These are phyloP conservation scores for Solanum pennellii DNA, from an alignment of 257 asterid genomes.

Conservation along the genomic window DNA sequence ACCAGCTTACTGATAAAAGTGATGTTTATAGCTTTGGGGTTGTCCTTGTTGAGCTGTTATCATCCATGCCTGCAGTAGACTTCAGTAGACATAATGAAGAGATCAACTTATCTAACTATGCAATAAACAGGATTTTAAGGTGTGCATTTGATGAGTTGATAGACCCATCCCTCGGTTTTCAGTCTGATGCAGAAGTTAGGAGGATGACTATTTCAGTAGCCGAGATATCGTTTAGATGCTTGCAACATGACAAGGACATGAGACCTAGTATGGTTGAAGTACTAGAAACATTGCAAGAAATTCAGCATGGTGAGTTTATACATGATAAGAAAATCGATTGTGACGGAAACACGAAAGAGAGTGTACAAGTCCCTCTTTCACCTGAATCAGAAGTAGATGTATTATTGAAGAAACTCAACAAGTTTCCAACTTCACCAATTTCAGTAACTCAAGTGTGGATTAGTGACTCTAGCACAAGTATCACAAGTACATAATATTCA, in stretches of 20 bases:
- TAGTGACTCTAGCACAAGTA: slow-evolving; percentile 15
- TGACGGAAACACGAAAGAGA: background rate
- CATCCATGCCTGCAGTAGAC: slow-evolving; percentile 7
- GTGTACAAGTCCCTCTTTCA: background rate
- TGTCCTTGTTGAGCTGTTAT: slow-evolving; percentile 7
- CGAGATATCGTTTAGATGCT: background rate
- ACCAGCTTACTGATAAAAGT: slow-evolving; percentile 9
- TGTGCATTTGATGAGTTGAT: background rate
- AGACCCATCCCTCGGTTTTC: background rate
- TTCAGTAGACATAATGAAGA: slow-evolving; percentile 1
- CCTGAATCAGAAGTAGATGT: slow-evolving; percentile 19
- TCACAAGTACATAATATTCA: slow-evolving; percentile 2
- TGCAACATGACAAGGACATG: slow-evolving; percentile 1
- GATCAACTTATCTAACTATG: slow-evolving; percentile 3
- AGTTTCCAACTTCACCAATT: slow-evolving; percentile 8
- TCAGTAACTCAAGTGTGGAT: slow-evolving; percentile 12
- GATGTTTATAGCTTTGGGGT: slow-evolving; percentile 15
- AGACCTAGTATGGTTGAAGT: background rate
- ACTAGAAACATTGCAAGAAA: background rate
- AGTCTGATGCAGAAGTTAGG: background rate
- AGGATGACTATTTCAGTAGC: slow-evolving; percentile 1
- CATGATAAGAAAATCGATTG: background rate
- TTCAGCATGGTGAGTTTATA: background rate
- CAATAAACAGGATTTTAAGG: slow-evolving; percentile 2
- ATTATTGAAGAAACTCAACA: slow-evolving; percentile 9